Conservation (phyloP, 2,329 filamentous ascomycete genomes). For the Epichloe bromicola region DNA sequence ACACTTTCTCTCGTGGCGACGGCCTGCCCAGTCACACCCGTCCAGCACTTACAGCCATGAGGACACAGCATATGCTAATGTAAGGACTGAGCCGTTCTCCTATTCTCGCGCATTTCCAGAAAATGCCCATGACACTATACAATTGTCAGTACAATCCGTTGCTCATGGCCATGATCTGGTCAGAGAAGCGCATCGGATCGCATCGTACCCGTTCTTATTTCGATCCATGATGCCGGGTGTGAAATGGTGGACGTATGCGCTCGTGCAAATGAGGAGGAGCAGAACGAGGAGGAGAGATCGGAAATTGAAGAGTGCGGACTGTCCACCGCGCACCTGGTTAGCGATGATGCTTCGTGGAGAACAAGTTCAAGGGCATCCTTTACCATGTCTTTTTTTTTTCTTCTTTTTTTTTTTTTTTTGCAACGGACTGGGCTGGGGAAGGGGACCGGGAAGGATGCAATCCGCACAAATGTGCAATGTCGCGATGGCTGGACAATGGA, state of each 20-base stretch:
- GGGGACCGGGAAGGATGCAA: background rate
- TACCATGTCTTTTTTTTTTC: background rate
- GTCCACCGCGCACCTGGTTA: slow-evolving; percentile 4
- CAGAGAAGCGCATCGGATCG: background rate
- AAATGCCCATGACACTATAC: slow-evolving; percentile 61
- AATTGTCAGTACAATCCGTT: background rate
- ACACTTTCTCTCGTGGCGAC: background rate
- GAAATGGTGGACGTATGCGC: slow-evolving; percentile 82
- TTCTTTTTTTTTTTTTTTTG: background rate
- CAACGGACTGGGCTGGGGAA: background rate
- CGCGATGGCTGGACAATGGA: background rate
- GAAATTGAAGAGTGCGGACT: slow-evolving; percentile 99
- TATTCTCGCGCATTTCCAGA: slow-evolving; percentile 92
- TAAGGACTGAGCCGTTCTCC: slow-evolving; percentile 91
- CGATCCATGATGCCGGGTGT: slow-evolving; percentile 83
- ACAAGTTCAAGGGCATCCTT: background rate
- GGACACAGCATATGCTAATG: slow-evolving; percentile 81
- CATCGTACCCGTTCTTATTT: slow-evolving; percentile 72
- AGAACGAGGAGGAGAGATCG: slow-evolving; percentile 91
- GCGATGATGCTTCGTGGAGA: background rate
- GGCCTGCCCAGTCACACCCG: too few species aligned
- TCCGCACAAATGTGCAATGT: background rate
- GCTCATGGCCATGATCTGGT: background rate
- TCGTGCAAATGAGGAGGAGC: slow-evolving; percentile 90
- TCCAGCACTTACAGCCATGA: slow-evolving; percentile 65